Evolutionary conservation across 2,329 filamentous ascomycete genomes (phyloP), one percentile per base, ranked within the genome.

Genomic region (Talaromyces funiculosus): DNA sequence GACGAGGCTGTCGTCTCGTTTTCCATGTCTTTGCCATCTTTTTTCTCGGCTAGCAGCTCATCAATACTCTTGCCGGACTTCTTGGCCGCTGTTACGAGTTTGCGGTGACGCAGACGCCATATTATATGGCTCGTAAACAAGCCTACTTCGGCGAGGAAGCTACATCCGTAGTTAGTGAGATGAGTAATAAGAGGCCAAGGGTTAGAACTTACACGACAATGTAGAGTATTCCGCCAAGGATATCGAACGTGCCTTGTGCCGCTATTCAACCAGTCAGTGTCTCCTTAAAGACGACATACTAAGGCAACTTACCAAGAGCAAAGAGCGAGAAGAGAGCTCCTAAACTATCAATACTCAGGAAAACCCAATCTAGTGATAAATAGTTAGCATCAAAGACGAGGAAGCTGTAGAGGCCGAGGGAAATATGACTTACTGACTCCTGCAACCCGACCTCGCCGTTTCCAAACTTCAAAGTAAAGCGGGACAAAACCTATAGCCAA

Each of bases 271-370:
- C 45, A 69, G 58, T 37, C 42, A 40, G 45, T 22, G 2, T 38
- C 18, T 51, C 8, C 31, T 12, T 33, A 10, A 12, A 12, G 31
- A 10, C 31, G 31, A 33, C 3, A 12, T 7, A 12, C n/a, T 29
- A 24, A 29, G 16, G 37, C 8, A 20, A 20, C 53, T 22, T 74
- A 83, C 82, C 81, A 9, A 87, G 71, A 1, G 85, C 83, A 77
- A 87, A 80, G 22, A 87, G 77, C 0, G 84, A 87, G 69, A 88
- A 87, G 60, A 87, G 78, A 0, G 84, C 85, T 1, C 86, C 86
- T 0, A 78, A 65, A 60, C 80, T 86, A 66, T 88, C 86, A 65
- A 87, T 83, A 0, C 74, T 72, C 3, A 88, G 70, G 64, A 88
- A 88, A 14, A 84, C 71, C 68, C 80, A 82, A 64, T 80, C 80